These are phyloP conservation scores for Arabidopsis lyrata DNA, from an alignment of 441 rosid genomes.

Conservation along the genomic window DNA sequence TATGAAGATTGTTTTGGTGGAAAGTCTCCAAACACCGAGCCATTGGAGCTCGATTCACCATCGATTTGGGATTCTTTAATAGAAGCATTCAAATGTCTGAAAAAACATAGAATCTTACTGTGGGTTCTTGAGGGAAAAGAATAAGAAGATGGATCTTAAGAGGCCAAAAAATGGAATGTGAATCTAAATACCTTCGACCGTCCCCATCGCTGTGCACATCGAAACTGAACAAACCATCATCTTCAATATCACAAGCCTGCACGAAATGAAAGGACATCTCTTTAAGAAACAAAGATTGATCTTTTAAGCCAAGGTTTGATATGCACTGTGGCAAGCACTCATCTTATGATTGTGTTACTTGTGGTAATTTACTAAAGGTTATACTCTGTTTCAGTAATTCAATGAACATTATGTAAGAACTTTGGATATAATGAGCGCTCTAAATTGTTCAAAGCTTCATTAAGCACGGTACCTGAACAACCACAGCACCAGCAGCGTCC, in stretches of 20 bases:
- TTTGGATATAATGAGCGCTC: background rate
- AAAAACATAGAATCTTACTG: constrained; percentile 30
- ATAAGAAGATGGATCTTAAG: constrained; percentile 14
- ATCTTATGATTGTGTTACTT: background rate
- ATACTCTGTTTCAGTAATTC: background rate
- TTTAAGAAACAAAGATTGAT: background rate
- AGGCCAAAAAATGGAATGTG: background rate
- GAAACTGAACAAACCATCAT: constrained; percentile 82
- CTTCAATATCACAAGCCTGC: constrained; percentile 87
- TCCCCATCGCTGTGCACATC: constrained; percentile 91
- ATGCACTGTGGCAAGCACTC: background rate
- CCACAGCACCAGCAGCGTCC: constrained; percentile 96
- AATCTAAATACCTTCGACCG: constrained; percentile 65
- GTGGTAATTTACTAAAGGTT: no score
- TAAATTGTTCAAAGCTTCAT: background rate
- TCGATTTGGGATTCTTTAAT: constrained; percentile 52
- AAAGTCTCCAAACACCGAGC: constrained; percentile 61
- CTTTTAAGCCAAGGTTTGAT: background rate
- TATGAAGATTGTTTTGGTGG: constrained; percentile 66
- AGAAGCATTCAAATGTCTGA: constrained; percentile 74
- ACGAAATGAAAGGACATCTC: constrained; percentile 20
- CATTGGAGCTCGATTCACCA: constrained; percentile 63
- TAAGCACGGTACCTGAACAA: constrained; percentile 69
- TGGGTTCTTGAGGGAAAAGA: constrained; percentile 16
- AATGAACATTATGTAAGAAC: background rate